A percentile compares a stretch with the other conserved stretches of the same genome.
Evolutionary conservation across 1,284 basidiomycete genomes (phyloP).

Genomic region (Taiwanofungus camphoratus): DNA sequence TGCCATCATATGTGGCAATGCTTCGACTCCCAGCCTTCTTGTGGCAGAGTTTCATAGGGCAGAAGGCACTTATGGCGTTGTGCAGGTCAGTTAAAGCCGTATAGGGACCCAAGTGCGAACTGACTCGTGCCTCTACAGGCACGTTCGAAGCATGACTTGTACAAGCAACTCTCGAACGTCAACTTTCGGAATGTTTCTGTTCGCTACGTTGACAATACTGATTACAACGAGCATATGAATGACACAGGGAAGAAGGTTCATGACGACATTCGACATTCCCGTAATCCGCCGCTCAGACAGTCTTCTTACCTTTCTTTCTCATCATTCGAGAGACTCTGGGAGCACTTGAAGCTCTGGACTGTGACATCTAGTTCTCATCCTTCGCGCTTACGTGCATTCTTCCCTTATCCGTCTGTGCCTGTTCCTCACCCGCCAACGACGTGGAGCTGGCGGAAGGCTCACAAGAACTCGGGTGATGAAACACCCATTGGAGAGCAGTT

Average conservation of each 20-base stretch:
- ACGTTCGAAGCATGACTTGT: conserved; percentile 71
- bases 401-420: conserved; percentile 9
- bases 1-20: conserved; percentile 77
- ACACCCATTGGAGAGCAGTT: conserved; percentile 52
- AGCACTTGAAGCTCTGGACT: conserved; percentile 44
- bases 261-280: conserved; percentile 45
- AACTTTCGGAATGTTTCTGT: conserved; percentile 63
- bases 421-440: conserved; percentile 18
- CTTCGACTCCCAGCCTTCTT: conserved; percentile 76
- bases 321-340: conserved; percentile 51
- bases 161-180: conserved; percentile 74
- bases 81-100: conserved; percentile 44
- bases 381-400: conserved; percentile 1
- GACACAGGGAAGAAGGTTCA: conserved; percentile 61
- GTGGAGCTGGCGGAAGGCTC: conserved; percentile 31
- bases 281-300: conserved; percentile 26
- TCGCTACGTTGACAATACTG: conserved; percentile 71
- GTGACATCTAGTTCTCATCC: conserved; percentile 18
- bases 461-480: conserved; percentile 44
- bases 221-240: conserved; percentile 63
- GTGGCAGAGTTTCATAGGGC: conserved; percentile 73
- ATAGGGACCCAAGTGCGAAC: conserved; percentile 2
- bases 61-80: conserved; percentile 73
- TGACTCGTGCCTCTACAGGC: conserved; percentile 40
- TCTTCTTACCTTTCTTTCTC: conserved; percentile 40